These are phyloP conservation scores for Verticillium longisporum DNA, from an alignment of 2,329 filamentous ascomycete species.

Conservation along the genomic window DNA sequence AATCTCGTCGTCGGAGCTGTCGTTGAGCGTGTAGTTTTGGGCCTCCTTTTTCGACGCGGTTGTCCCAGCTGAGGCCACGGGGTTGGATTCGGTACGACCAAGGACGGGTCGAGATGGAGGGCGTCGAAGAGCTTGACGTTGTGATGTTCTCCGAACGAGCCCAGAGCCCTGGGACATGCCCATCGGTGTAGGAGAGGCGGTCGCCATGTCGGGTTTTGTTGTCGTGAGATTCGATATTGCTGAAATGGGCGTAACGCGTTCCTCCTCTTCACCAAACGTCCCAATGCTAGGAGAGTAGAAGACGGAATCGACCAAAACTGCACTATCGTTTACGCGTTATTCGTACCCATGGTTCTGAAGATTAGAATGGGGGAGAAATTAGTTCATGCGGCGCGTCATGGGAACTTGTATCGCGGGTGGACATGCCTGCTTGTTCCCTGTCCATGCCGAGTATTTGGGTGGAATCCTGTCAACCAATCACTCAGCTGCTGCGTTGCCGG, in stretches of 20 bases:
- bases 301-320: slow-evolving; percentile 15
- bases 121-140: slow-evolving; percentile 48
- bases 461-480: slow-evolving; percentile 7
- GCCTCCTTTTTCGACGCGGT: slow-evolving; percentile 24
- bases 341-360: slow-evolving; percentile 27
- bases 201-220: slow-evolving; percentile 32
- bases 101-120: slow-evolving; percentile 38
- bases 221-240: slow-evolving; percentile 3
- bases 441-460: slow-evolving; percentile 12
- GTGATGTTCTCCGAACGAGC: slow-evolving; percentile 44
- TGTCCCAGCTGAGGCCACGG: slow-evolving; percentile 17
- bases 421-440: slow-evolving; percentile 7
- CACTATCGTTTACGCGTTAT: slow-evolving; percentile 32
- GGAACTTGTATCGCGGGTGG: slow-evolving; percentile 4
- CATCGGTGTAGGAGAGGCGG: slow-evolving; percentile 49
- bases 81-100: slow-evolving; percentile 38
- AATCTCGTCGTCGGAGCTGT: slow-evolving; percentile 93
- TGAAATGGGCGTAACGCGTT: not conserved
- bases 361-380: slow-evolving; percentile 18
- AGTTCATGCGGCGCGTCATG: slow-evolving; percentile 27
- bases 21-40: slow-evolving; percentile 53
- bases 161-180: slow-evolving; percentile 37
- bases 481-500: slow-evolving; percentile 14
- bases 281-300: slow-evolving; percentile 1
- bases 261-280: not conserved